Base-by-base conservation (phyloP, 2,329 filamentous ascomycete species). In the Sphaerostilbella broomeana region DNA sequence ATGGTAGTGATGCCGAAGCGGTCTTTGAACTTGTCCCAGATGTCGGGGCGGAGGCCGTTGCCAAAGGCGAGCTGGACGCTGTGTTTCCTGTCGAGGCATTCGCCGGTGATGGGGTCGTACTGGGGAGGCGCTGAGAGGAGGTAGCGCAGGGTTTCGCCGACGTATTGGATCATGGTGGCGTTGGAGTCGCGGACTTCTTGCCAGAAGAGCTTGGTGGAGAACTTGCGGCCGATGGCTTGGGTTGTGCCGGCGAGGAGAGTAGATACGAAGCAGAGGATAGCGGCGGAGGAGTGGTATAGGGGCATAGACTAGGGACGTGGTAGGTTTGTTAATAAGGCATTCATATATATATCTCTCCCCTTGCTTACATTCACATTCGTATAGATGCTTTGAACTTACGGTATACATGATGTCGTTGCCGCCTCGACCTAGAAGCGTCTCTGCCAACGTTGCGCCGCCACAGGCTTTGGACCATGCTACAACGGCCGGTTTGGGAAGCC, bases 231-330 rank as follows among this genome's bases (percentile, higher is more conserved):
- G 12, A 94, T 63, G 18, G 84, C 75, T 36, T 89, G 65, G 0
- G 86, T 84, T 25, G 70, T 73, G 28, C 81, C 82, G 1, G 64
- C 61, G 38, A 72, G 58, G 21, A 92, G 59, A 17, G 75, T 72
- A 32, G 77, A 68, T 33, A 72, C 60, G 42, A 89, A 75, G 17
- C 81, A 85, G 29, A 94, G 70, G 6, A 92, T 51, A 4, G 77
- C 67, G 10, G 84, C 88, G 0, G 87, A 86, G 27, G 83, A 82
- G 64, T 95, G 88, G 56, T 95, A 94, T 6, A 95, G 70, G 0
- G 88, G 88, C 86, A 95, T 94, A 41, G 81, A 81, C 81, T 85
- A 22, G 1, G n/a, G n/a, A n/a, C n/a, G n/a, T n/a, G n/a, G n/a
- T n/a, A n/a, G n/a, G n/a, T n/a, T n/a, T n/a, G n/a, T n/a, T n/a